Evolutionary conservation across 371 early-diverging fungal species (phyloP).

Genomic region (Zychaea mexicana): DNA sequence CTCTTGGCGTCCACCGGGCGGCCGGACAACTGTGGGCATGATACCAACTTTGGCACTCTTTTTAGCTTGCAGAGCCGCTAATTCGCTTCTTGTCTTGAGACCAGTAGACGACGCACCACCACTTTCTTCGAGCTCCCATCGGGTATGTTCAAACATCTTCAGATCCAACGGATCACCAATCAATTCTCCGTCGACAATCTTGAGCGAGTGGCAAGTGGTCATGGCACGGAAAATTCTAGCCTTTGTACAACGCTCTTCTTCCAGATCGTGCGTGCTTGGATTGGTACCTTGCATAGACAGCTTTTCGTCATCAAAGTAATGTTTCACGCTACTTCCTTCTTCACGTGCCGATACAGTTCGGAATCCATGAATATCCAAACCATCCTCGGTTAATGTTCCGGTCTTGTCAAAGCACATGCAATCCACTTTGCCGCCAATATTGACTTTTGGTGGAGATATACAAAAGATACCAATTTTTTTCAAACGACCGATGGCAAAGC

Average conservation of each 20-base stretch:
- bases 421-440: slow-evolving; percentile 95
- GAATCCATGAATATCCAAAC: slow-evolving; percentile 95
- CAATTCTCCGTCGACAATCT: slow-evolving; percentile 85
- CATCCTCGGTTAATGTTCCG: slow-evolving; percentile 99
- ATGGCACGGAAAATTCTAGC: slow-evolving; percentile 71
- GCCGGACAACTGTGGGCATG: slow-evolving; percentile 87
- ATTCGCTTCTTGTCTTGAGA: slow-evolving; percentile 38
- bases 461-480: slow-evolving; percentile 89
- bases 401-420: slow-evolving; percentile 99
- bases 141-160: slow-evolving; percentile 98
- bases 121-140: slow-evolving; percentile 90
- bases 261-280: slow-evolving; percentile 26
- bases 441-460: slow-evolving; percentile 93
- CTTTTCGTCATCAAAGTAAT: slow-evolving; percentile 45
- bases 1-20: slow-evolving; percentile 66
- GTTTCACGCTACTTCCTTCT: slow-evolving; percentile 11
- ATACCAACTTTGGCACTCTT: slow-evolving; percentile 55
- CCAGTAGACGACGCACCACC: slow-evolving; percentile 49
- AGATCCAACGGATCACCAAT: slow-evolving; percentile 99
- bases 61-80: slow-evolving; percentile 31
- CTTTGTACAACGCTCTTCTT: slow-evolving; percentile 22
- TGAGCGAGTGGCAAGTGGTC: slow-evolving; percentile 97
- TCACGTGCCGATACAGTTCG: slow-evolving; percentile 41
- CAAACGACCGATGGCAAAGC: slow-evolving; percentile 90
- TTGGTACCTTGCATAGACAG: slow-evolving; percentile 17